phyloP scores from a whole-genome alignment of 768 basidiomycete genomes.

The Panaeolus cyanescens region DNA sequence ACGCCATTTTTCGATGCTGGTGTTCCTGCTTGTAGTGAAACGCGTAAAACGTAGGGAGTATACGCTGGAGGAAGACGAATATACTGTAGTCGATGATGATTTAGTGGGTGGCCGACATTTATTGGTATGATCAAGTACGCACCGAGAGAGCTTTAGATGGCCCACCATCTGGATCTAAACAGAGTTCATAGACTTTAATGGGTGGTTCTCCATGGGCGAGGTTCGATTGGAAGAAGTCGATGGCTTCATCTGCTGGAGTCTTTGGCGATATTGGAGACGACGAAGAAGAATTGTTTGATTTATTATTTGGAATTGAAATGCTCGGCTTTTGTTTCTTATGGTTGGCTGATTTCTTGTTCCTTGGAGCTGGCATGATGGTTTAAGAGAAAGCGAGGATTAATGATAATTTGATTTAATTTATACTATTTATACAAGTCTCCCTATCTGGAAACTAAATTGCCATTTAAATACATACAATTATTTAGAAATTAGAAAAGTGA shows the following conservation, averaged over 20 bases:
- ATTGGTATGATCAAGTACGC: slow-evolving; percentile 27
- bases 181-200: slow-evolving; percentile 84
- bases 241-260: slow-evolving; percentile 92
- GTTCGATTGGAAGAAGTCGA: slow-evolving; percentile 79
- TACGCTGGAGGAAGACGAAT: slow-evolving; percentile 93
- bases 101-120: slow-evolving; percentile 8
- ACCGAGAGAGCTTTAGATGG: slow-evolving; percentile 86
- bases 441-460: neutral
- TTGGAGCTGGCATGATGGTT: neutral
- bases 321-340: neutral
- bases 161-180: slow-evolving; percentile 87
- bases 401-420: neutral
- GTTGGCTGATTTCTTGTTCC: neutral
- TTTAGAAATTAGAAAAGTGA: slow-evolving; percentile 4
- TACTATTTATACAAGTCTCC: neutral
- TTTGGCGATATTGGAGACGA: slow-evolving; percentile 57
- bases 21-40: slow-evolving; percentile 91
- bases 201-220: slow-evolving; percentile 55
- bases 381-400: neutral
- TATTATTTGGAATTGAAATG: neutral
- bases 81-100: slow-evolving; percentile 56
- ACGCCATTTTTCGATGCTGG: slow-evolving; percentile 88
- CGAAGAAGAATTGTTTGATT: neutral
- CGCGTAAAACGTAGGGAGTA: slow-evolving; percentile 86
- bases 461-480: slow-evolving; percentile 2